Base-by-base conservation (phyloP, 108 stramenopile genomes). In the Conticribra weissflogii region DNA sequence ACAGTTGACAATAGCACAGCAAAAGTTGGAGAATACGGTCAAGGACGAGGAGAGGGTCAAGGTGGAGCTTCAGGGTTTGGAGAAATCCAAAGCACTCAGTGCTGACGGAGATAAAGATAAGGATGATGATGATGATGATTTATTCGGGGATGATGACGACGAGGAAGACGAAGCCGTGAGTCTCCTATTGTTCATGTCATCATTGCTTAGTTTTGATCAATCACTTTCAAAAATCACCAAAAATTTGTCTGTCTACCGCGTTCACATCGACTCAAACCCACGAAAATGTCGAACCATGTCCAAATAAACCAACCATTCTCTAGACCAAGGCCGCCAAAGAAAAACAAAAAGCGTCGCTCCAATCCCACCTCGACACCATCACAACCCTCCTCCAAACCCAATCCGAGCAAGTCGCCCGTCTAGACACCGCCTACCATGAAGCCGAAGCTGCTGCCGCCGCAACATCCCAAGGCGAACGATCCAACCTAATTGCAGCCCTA, bases 81-180 rank as follows among this genome's bases (percentile, higher is more conserved):
- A 83, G 32, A 75, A 77, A 50, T 55, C 85, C 41, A 82, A 69
- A 12, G n/a, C n/a, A n/a, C n/a, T n/a, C n/a, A 52, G 51, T 47
- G 36, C 25, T 22, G 53, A 24, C 64, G 46, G 55, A 19, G 55
- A 33, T 0, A 58, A 48, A 34, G 44, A 51, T 27, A 24, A 50
- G 1, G 71, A 84, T 34, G 84, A 86, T 51, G 86, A 86, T 29
- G 84, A 86, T 55, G 86, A 88, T 45, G 84, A 86, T 50, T 60
- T 85, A 5, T 83, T 86, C 76, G 85, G 76, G 14, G 85, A 86
- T 57, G 84, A 86, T 33, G 82, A 90, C 46, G 86, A 89, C 19
- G 80, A 93, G 17, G 88, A 85, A 27, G 72, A 81, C 49, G 81
- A 86, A 41, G 83, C 78, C 22, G 85, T 83, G 76, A 74, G 83